A percentile compares a stretch with the other conserved stretches of the same genome.
Conservation (phyloP, 805 yeast species). For the Metschnikowia continentalis region DNA sequence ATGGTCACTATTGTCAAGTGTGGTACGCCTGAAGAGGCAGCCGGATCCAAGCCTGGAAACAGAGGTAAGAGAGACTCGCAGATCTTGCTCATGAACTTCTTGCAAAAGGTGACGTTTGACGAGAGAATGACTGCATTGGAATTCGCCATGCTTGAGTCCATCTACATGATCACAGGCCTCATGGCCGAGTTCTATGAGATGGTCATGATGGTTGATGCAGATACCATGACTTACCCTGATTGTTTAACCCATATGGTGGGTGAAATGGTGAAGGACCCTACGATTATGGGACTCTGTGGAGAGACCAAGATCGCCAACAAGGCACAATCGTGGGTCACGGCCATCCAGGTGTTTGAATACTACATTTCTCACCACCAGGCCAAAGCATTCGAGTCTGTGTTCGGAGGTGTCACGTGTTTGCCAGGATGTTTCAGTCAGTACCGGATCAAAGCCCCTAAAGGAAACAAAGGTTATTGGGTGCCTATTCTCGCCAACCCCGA, state of each 20-base stretch:
- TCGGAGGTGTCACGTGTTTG: slow-evolving; percentile 91
- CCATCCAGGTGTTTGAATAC: slow-evolving; percentile 90
- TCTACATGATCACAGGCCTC: slow-evolving; percentile 81
- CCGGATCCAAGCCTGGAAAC: slow-evolving; percentile 72
- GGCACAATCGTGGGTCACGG: slow-evolving; percentile 80
- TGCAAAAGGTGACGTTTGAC: slow-evolving; percentile 82
- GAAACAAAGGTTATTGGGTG: slow-evolving; percentile 71
- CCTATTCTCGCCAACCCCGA: slow-evolving; percentile 92
- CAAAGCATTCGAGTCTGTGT: slow-evolving; percentile 91
- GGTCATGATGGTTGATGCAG: slow-evolving; percentile 92
- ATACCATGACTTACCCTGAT: slow-evolving; percentile 83
- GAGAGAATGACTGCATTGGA: slow-evolving; percentile 93
- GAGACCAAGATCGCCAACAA: slow-evolving; percentile 90
- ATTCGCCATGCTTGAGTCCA: slow-evolving; percentile 65
- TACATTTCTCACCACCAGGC: slow-evolving; percentile 92
- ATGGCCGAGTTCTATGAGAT: slow-evolving; percentile 81
- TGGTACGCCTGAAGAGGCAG: slow-evolving; percentile 79
- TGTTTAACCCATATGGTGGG: slow-evolving; percentile 87
- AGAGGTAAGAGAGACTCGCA: slow-evolving; percentile 97
- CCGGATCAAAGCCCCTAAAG: slow-evolving; percentile 86
- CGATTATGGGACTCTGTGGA: slow-evolving; percentile 90
- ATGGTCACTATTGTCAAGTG: slow-evolving; percentile 76
- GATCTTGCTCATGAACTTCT: slow-evolving; percentile 82
- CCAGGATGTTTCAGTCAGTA: slow-evolving; percentile 96
- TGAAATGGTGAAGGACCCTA: slow-evolving; percentile 81